Evolutionary conservation across 129 eudicot genomes (phyloP).

Genomic region (Flaveria trinervia): DNA sequence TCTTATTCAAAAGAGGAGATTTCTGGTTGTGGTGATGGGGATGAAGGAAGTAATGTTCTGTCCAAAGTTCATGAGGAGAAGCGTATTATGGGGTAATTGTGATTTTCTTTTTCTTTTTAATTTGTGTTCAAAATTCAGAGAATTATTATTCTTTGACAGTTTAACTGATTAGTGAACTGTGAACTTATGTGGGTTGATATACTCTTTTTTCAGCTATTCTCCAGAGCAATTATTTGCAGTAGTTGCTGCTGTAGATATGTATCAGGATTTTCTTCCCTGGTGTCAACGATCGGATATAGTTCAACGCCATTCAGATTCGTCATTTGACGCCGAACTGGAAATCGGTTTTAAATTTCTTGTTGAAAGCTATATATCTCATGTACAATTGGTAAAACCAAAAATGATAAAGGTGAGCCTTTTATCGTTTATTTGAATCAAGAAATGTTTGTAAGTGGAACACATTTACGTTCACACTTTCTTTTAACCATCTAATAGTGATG

Average conservation of each 20-base stretch:
- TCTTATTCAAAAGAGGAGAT: conserved; percentile 57
- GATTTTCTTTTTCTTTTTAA: neutral
- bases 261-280: conserved; percentile 96
- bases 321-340: conserved; percentile 93
- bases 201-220: conserved; percentile 57
- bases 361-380: conserved; percentile 91
- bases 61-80: conserved; percentile 77
- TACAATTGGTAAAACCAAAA: conserved; percentile 64
- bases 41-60: conserved; percentile 69
- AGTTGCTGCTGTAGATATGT: conserved; percentile 96
- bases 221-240: conserved; percentile 92
- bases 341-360: conserved; percentile 92
- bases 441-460: neutral
- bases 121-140: neutral
- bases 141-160: neutral
- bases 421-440: neutral
- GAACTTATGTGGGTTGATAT: neutral
- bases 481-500: neutral
- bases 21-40: conserved; percentile 89
- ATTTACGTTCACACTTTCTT: neutral
- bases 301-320: conserved; percentile 71
- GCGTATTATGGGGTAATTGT: conserved; percentile 55
- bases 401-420: conserved; percentile 59
- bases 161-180: conserved; percentile 17
- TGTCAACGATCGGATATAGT: conserved; percentile 84